These are phyloP conservation scores for Neocallimastix lanati DNA, from an alignment of 192 early-diverging fungal species.

Conservation along the genomic window DNA sequence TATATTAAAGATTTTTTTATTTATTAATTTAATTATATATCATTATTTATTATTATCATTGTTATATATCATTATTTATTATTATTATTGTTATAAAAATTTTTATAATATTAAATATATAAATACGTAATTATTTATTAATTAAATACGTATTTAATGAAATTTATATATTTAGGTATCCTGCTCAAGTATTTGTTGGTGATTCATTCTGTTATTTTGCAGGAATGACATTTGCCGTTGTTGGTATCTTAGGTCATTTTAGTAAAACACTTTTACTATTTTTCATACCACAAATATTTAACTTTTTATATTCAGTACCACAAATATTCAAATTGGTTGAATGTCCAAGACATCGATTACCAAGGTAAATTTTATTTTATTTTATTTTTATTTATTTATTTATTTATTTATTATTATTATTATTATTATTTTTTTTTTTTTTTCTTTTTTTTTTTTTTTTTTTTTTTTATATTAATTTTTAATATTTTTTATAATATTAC, in stretches of 20 bases:
- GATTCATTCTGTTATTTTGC: constrained; percentile 97
- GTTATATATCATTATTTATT: too few species aligned
- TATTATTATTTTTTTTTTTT: constrained; percentile 3
- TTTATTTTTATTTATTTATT: constrained; percentile 6
- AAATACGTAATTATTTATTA: too few species aligned
- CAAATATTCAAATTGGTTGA: constrained; percentile 86
- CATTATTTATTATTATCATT: too few species aligned
- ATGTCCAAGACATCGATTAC: constrained; percentile 91
- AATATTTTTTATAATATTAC: too few species aligned
- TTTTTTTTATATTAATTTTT: too few species aligned
- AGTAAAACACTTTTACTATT: constrained; percentile 57
- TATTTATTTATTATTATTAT: constrained; percentile 4
- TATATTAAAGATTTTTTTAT: too few species aligned
- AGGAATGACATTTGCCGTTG: constrained; percentile 97
- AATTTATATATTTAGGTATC: constrained; percentile 32
- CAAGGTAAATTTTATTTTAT: constrained; percentile 25
- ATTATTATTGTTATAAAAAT: too few species aligned
- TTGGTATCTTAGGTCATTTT: constrained; percentile 83
- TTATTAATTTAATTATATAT: too few species aligned
- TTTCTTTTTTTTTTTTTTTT: too few species aligned
- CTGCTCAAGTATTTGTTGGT: constrained; percentile 81
- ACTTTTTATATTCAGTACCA: constrained; percentile 87
- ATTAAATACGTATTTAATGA: constrained; percentile 1
- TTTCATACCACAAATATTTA: constrained; percentile 92
- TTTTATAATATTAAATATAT: too few species aligned